Percentiles rank a stretch among this genome's conserved stretches.
Evolutionary conservation across 2,329 filamentous ascomycete species (phyloP).

Genomic region (Pseudocercospora fuligena): DNA sequence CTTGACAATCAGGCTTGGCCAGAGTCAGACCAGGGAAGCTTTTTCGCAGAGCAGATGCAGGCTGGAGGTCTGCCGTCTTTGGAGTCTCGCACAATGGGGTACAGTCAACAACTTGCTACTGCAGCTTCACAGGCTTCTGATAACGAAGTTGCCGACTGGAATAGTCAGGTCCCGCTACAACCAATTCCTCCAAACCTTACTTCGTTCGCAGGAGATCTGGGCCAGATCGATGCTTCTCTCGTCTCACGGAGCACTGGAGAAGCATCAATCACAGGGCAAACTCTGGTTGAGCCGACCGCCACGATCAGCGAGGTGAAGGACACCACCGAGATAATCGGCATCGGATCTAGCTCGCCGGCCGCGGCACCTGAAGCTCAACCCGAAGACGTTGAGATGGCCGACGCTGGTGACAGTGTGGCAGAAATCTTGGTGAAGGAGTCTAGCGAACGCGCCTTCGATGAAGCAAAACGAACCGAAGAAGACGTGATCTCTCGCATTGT

Average conservation of each 20-base stretch:
- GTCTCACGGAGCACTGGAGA: background rate
- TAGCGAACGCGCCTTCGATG: background rate
- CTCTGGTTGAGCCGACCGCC: background rate
- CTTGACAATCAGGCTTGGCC: conserved; percentile 12
- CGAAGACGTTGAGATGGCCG: background rate
- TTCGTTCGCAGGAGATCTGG: conserved; percentile 1
- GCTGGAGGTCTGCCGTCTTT: conserved; percentile 1
- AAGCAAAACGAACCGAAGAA: background rate
- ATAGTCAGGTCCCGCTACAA: conserved; percentile 26
- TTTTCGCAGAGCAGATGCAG: conserved; percentile 23
- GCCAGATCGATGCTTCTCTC: background rate
- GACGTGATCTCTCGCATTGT: conserved; percentile 3
- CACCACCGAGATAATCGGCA: conserved; percentile 19
- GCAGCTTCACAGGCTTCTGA: conserved; percentile 15
- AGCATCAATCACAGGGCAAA: background rate
- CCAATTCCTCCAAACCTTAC: conserved; percentile 12
- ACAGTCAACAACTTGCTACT: background rate
- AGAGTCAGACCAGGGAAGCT: conserved; percentile 5
- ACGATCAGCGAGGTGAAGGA: background rate
- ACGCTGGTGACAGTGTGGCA: background rate
- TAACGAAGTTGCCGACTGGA: conserved; percentile 6
- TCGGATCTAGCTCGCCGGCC: conserved; percentile 20
- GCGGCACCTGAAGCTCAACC: background rate
- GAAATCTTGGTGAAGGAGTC: background rate
- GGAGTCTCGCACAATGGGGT: background rate